These are phyloP conservation scores for Calonectria naviculata DNA, from an alignment of 2,329 filamentous ascomycete genomes.

Conservation along the genomic window DNA sequence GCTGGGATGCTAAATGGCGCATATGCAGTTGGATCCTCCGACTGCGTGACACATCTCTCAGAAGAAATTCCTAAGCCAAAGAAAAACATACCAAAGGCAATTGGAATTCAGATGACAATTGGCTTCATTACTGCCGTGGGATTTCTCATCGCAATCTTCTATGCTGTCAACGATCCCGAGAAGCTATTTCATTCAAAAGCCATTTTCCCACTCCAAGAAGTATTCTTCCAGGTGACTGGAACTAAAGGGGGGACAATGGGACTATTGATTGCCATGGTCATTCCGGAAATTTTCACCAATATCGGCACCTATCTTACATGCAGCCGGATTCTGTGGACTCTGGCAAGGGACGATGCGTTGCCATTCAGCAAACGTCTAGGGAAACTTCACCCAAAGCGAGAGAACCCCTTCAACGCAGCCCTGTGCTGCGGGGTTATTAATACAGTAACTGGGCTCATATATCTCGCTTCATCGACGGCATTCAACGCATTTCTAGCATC, in stretches of 20 bases:
- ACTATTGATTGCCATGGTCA: constrained; percentile 54
- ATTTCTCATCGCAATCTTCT: constrained; percentile 66
- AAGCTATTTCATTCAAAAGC: constrained; percentile 53
- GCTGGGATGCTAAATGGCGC: constrained; percentile 69
- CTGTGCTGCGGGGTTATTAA: constrained; percentile 53
- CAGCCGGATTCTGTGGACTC: constrained; percentile 52
- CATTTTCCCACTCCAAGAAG: constrained; percentile 72
- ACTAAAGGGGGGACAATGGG: constrained; percentile 61
- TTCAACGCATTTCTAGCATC: constrained; percentile 74
- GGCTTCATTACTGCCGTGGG: constrained; percentile 63
- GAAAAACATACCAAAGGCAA: constrained; percentile 65
- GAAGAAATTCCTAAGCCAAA: constrained; percentile 69
- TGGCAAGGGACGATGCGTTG: constrained; percentile 51
- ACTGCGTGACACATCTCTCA: constrained; percentile 72
- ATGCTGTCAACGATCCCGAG: constrained; percentile 66
- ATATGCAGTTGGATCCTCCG: constrained; percentile 73
- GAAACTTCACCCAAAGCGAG: constrained; percentile 39
- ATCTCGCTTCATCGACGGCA: constrained; percentile 72
- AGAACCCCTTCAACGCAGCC: constrained; percentile 58
- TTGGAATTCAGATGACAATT: constrained; percentile 60
- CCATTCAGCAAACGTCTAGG: constrained; percentile 44
- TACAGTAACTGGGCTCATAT: constrained; percentile 70
- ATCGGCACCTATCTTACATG: constrained; percentile 50
- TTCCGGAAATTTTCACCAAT: constrained; percentile 48
- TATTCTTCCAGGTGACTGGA: constrained; percentile 70